phyloP scores from a whole-genome alignment of 257 asterid species.

The Nyctanthes arbortristis region DNA sequence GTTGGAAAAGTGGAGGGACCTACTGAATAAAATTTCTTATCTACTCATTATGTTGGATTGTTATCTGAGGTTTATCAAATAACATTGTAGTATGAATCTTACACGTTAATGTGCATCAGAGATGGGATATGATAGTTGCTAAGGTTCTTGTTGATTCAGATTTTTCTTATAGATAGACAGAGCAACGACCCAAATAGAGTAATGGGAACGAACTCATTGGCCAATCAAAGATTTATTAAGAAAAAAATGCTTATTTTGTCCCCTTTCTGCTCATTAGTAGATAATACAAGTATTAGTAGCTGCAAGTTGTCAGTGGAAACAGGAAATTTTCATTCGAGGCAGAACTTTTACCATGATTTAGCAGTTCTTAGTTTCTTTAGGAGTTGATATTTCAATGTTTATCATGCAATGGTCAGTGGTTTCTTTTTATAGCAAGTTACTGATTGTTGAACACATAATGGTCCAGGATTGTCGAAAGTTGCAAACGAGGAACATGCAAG shows the following conservation, averaged over 20 bases:
- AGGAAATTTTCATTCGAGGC: conserved; percentile 13
- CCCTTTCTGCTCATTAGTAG: background rate
- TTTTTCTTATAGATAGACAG: background rate
- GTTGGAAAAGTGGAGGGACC: background rate
- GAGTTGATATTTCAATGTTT: background rate
- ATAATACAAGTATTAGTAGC: no score
- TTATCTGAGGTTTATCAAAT: background rate
- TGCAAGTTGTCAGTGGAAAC: background rate
- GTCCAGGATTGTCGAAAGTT: conserved; percentile 82
- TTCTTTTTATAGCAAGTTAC: background rate
- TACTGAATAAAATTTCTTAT: background rate
- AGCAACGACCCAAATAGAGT: background rate
- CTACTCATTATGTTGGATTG: background rate
- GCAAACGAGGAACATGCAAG: conserved; percentile 90
- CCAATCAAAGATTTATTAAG: background rate
- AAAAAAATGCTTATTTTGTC: background rate
- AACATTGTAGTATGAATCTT: background rate
- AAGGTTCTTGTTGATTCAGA: background rate
- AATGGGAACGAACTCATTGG: background rate
- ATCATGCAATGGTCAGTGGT: background rate
- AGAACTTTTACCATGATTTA: background rate
- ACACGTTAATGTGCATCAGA: no score
- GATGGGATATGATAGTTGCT: background rate
- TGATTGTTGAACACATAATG: conserved; percentile 16
- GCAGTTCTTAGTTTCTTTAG: background rate